Base-by-base conservation (phyloP, 2,329 filamentous ascomycete genomes). In the Aspergillus vadensis region DNA sequence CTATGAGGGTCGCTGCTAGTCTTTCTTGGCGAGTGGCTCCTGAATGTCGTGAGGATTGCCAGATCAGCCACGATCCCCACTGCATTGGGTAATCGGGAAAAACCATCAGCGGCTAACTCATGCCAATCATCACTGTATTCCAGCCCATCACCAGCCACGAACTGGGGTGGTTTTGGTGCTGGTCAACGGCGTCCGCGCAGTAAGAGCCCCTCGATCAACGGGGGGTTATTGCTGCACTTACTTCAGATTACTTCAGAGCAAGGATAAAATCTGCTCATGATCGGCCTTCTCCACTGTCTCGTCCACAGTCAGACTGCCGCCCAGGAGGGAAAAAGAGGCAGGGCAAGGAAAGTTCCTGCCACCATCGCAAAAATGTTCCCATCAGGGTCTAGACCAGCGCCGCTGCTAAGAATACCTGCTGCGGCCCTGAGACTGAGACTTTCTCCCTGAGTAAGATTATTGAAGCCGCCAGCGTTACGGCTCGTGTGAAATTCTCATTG, bases 391-490 rank as follows among this genome's bases (percentile, higher is more conserved):
- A 44, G 41, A 44, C 41, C 41, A 19, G 41, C 4, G 41, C 10
- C 10, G 41, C 41, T 44, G 41, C 41, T 44, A 50, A 50, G 47
- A 50, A 50, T 44, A 44, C 41, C 41, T 14, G 10, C 39, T 43
- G 39, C 41, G 19, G 41, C 41, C 41, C 41, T 50, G 25, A 30
- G 25, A 32, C 32, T 36, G 32, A 36, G 32, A 36, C 32, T 36
- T 36, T 14, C 14, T n/a, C 12, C 47, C 47, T 30, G 47, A 50
- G 47, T 44, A 44, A 30, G 25, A 27, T 17, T 32, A 27, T 17
- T 50, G 47, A 50, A 50, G 47, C 47, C 25, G 47, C 47, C 47
- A 50, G 47, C 47, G 47, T 50, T 50, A 50, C 47, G 47, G 15
- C n/a, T 36, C 12, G 32, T 36, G 32, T 36, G 32, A 36, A 36